Evolutionary conservation across 305 asterid genomes (phyloP), one percentile per base, ranked within the genome.

Genomic region (Fraxinus sp.): DNA sequence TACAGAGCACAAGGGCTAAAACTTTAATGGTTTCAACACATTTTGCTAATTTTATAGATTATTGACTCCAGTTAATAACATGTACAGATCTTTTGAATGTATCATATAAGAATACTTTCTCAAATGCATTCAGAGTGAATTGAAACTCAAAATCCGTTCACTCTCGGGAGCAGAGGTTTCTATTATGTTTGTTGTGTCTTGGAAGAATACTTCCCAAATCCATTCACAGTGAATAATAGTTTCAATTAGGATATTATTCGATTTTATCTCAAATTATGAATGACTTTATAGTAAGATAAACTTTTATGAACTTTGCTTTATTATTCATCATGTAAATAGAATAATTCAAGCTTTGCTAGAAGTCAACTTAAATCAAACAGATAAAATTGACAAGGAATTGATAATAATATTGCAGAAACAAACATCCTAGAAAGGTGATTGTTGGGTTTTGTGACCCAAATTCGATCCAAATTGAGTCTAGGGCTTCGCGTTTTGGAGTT

Each of bases 1-100:
- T 41, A 49, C 79, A 81, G 78, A 4, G 75, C 81, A 32, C 16
- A 72, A 14, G 16, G 80, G 39, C 78, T 52, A 77, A 71, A 74
- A 85, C 76, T 77, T 73, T 46, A 87, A 73, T 46, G 71, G 77
- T 0, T 5, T 72, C 64, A 84, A 79, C 0, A 81, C 79, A 37
- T 32, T 79, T 20, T 79, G 84, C 57, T 81, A 75, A 80, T 64
- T 62, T 4, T 62, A 26, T 3, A 43, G 32, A 80, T 43, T 30
- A 62, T 41, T 26, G 33, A 43, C 66, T 52, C 49, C 43, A 22
- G 1, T 3, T 1, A 10, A 10, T 46, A 46, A 77, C 43, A 24
- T 57, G 49, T 78, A 49, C 76, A 30, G 74, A n/a, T 39, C 18
- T 75, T 55, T 71, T 82, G 68, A 73, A 79, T 74, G 64, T 62